Conservation (phyloP, 2,329 filamentous ascomycete genomes). For the Hypoxylon sp. region DNA sequence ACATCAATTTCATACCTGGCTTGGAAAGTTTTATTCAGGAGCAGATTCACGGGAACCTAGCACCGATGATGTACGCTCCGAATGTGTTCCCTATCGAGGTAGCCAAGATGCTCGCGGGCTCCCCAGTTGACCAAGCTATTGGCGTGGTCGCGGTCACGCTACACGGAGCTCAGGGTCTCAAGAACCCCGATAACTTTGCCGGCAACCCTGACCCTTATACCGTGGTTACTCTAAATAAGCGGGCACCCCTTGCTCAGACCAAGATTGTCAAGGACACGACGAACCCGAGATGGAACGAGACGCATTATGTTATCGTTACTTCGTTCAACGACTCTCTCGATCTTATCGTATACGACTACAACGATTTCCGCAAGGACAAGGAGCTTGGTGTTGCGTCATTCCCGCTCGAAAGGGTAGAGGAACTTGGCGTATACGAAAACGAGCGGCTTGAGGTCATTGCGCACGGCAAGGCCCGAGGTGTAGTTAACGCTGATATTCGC, state of each 20-base stretch:
- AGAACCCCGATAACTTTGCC: constrained; percentile 94
- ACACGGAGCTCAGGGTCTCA: constrained; percentile 90
- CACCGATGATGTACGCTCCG: constrained; percentile 97
- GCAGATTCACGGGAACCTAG: constrained; percentile 92
- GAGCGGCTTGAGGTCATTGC: constrained; percentile 84
- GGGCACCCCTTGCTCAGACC: constrained; percentile 84
- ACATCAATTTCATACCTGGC: constrained; percentile 98
- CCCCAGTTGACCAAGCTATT: constrained; percentile 93
- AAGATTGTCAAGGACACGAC: constrained; percentile 87
- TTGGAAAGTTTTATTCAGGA: constrained; percentile 94
- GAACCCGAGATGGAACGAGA: constrained; percentile 96
- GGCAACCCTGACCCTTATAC: constrained; percentile 93
- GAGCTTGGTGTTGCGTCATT: constrained; percentile 91
- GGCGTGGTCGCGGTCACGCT: constrained; percentile 93
- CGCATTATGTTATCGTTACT: constrained; percentile 92
- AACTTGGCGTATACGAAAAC: constrained; percentile 82
- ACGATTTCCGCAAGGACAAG: constrained; percentile 96
- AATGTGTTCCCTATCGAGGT: constrained; percentile 99
- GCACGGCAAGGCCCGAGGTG: constrained; percentile 85
- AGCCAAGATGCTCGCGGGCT: constrained; percentile 96
- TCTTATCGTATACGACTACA: constrained; percentile 89
- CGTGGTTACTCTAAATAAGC: constrained; percentile 84
- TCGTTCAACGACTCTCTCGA: constrained; percentile 90
- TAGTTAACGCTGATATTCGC: constrained; percentile 83
- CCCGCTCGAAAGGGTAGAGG: constrained; percentile 82